Evolutionary conservation across 2,329 filamentous ascomycete genomes (phyloP).

Genomic region (Fusarium tanahbumbuense): DNA sequence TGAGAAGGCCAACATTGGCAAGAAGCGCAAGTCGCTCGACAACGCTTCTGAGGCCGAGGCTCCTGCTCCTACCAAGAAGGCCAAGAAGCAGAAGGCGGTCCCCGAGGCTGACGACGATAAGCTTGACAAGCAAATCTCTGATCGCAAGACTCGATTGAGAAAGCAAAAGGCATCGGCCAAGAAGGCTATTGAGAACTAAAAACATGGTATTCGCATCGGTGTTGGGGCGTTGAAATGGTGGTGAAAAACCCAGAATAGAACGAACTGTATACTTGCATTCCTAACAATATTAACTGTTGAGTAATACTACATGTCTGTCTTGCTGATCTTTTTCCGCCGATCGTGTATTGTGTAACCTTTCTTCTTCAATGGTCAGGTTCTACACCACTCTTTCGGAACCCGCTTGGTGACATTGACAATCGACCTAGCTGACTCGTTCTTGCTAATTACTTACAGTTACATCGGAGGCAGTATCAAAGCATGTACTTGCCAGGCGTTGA

Average conservation of each 20-base stretch:
- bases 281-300: conserved; percentile 35
- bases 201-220: conserved; percentile 48
- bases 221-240: conserved; percentile 50
- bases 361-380: neutral
- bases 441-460: neutral
- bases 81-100: conserved; percentile 50
- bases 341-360: neutral
- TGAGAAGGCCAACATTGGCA: conserved; percentile 70
- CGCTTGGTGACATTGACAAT: no score
- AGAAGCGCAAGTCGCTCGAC: conserved; percentile 69
- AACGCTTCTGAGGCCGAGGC: conserved; percentile 60
- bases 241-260: conserved; percentile 42
- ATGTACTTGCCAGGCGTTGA: neutral
- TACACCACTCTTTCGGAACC: neutral
- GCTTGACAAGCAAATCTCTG: conserved; percentile 69
- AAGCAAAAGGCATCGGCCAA: conserved; percentile 70
- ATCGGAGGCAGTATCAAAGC: neutral
- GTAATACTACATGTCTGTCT: conserved; percentile 38
- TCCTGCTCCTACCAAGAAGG: conserved; percentile 53
- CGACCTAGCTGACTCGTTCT: neutral
- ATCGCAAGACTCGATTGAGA: conserved; percentile 67
- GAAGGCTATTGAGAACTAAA: conserved; percentile 61
- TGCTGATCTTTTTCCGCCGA: neutral
- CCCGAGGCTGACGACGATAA: conserved; percentile 63
- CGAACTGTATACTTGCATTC: conserved; percentile 39